A percentile compares a stretch with the other conserved stretches of the same genome.
These are phyloP conservation scores for Boletus subcaerulescens DNA, from an alignment of 768 basidiomycete species.

Conservation along the genomic window DNA sequence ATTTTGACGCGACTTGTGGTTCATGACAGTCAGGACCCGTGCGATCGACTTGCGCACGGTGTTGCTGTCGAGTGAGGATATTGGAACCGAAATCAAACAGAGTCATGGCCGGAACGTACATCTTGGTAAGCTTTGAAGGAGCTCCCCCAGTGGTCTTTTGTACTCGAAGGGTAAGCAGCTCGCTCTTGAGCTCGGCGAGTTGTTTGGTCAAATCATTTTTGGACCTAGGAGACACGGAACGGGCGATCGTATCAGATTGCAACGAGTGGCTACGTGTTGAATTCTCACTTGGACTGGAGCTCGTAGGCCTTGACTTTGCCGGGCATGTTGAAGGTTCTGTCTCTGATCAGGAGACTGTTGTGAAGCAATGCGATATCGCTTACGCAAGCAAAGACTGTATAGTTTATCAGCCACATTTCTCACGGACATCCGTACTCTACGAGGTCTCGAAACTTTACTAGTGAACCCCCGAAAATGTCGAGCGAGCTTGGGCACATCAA, in stretches of 20 bases:
- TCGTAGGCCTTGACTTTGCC: slow-evolving; percentile 95
- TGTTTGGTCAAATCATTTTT: slow-evolving; percentile 97
- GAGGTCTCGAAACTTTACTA: slow-evolving; percentile 60
- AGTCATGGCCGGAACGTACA: slow-evolving; percentile 54
- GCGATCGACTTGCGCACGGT: slow-evolving; percentile 98
- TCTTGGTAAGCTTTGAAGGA: slow-evolving; percentile 94
- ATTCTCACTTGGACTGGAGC: slow-evolving; percentile 87
- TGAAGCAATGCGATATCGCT: slow-evolving; percentile 26
- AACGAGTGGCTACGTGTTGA: not conserved
- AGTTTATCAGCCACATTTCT: slow-evolving; percentile 45
- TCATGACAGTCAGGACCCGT: slow-evolving; percentile 96
- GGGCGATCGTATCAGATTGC: slow-evolving; percentile 7
- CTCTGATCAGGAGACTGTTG: slow-evolving; percentile 34
- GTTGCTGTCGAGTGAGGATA: slow-evolving; percentile 51
- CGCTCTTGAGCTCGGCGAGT: slow-evolving; percentile 89
- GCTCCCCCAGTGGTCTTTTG: slow-evolving; percentile 98
- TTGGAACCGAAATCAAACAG: not conserved
- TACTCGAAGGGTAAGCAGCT: slow-evolving; percentile 91
- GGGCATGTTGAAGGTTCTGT: slow-evolving; percentile 59
- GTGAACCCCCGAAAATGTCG: slow-evolving; percentile 68
- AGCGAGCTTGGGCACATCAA: slow-evolving; percentile 41
- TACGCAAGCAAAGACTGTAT: slow-evolving; percentile 33
- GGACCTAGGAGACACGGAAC: slow-evolving; percentile 50
- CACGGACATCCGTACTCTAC: slow-evolving; percentile 26
- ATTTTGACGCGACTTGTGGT: slow-evolving; percentile 96